These are phyloP conservation scores for Pyrenophora graminea DNA, from an alignment of 2,329 filamentous ascomycete genomes.

Conservation along the genomic window DNA sequence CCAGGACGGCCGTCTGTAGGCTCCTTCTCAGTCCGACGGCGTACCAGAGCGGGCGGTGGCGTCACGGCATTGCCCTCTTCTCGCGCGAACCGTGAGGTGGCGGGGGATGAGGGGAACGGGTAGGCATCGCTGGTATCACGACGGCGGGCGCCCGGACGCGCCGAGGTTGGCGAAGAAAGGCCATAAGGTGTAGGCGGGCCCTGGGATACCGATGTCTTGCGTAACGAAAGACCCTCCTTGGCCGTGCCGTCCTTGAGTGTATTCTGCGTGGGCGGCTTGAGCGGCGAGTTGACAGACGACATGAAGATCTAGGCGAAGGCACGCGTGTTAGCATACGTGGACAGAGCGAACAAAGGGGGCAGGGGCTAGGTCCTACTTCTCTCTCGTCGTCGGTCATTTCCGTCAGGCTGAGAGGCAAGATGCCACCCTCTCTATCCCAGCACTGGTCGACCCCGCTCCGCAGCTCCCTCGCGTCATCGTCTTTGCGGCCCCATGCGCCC, in stretches of 20 bases:
- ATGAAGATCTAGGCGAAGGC: conserved; percentile 68
- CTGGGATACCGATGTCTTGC: conserved; percentile 83
- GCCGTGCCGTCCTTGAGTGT: conserved; percentile 64
- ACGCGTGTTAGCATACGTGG: conserved; percentile 17
- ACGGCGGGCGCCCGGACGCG: conserved; percentile 75
- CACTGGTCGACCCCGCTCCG: conserved; percentile 86
- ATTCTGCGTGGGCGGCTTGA: conserved; percentile 79
- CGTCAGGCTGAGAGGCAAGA: conserved; percentile 71
- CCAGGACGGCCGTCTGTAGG: conserved; percentile 45
- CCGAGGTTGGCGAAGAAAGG: conserved; percentile 72
- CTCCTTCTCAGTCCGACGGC: conserved; percentile 66
- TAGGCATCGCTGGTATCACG: conserved; percentile 80
- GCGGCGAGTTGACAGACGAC: conserved; percentile 87
- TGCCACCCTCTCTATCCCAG: conserved; percentile 77
- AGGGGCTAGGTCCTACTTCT: conserved; percentile 55
- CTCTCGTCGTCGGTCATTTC: conserved; percentile 72
- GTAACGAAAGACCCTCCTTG: conserved; percentile 64
- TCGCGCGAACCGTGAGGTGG: conserved; percentile 62
- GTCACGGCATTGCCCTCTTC: conserved; percentile 67
- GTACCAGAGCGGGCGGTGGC: conserved; percentile 63
- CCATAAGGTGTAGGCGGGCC: conserved; percentile 67
- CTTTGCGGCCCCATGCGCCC: conserved; percentile 81
- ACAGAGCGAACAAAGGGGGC: neutral
- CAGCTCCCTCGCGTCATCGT: conserved; percentile 68
- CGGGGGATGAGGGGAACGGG: conserved; percentile 64